These are phyloP conservation scores for Luzula sylvatica DNA, from an alignment of 176 grass and related monocot genomes.

Conservation along the genomic window DNA sequence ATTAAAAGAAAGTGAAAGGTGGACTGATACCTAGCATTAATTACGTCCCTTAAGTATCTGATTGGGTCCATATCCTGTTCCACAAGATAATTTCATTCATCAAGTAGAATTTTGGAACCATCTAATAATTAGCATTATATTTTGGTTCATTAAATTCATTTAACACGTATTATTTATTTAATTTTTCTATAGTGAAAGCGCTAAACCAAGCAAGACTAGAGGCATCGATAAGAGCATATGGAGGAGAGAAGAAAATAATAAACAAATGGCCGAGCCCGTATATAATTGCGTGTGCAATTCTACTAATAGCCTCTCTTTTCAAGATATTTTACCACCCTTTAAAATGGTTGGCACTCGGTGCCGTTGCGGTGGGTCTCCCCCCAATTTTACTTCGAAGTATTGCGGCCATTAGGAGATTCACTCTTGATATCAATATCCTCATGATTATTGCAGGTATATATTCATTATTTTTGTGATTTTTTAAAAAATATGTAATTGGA, in stretches of 20 bases:
- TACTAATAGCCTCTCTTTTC: conserved; percentile 59
- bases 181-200: conserved; percentile 38
- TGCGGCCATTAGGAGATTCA: conserved; percentile 46
- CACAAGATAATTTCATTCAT: background rate
- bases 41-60: conserved; percentile 3
- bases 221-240: conserved; percentile 61
- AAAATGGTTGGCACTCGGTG: conserved; percentile 59
- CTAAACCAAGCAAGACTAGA: conserved; percentile 79
- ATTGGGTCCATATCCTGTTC: background rate
- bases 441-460: conserved; percentile 85
- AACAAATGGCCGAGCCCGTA: conserved; percentile 87
- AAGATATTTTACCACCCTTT: conserved; percentile 66
- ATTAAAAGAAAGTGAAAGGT: conserved; percentile 1
- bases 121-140: conserved; percentile 2
- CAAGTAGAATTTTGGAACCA: background rate
- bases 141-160: background rate
- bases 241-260: conserved; percentile 27
- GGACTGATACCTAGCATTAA: background rate
- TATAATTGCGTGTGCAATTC: conserved; percentile 42
- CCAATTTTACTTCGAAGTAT: conserved; percentile 40
- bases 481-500: background rate
- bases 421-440: conserved; percentile 90
- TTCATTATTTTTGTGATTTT: background rate
- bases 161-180: background rate
- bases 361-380: conserved; percentile 28